Conservation (phyloP, 805 yeast species). For the Ascoidea asiatica region DNA sequence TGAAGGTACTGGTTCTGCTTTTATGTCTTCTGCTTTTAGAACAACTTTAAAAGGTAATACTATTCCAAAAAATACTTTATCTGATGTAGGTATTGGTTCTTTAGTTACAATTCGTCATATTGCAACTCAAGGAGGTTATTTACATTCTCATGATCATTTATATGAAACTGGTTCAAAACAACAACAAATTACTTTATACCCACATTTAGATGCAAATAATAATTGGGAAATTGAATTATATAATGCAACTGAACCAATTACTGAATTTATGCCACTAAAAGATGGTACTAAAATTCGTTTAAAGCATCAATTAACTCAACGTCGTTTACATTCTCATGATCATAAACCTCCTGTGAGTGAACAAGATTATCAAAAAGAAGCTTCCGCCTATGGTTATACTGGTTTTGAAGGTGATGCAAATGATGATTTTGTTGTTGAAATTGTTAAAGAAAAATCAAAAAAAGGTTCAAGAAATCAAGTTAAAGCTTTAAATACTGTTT, state of each 20-base stretch:
- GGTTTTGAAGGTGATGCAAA: slow-evolving; percentile 75
- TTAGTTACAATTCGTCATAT: slow-evolving; percentile 52
- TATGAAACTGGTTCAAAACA: slow-evolving; percentile 75
- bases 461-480: slow-evolving; percentile 42
- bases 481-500: slow-evolving; percentile 54
- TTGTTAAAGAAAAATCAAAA: slow-evolving; percentile 38
- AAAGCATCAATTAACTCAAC: slow-evolving; percentile 38
- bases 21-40: slow-evolving; percentile 64
- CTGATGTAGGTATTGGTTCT: slow-evolving; percentile 67
- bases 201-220: slow-evolving; percentile 65
- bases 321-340: slow-evolving; percentile 76
- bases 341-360: slow-evolving; percentile 67
- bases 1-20: slow-evolving; percentile 62
- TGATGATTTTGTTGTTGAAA: slow-evolving; percentile 70
- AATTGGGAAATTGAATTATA: slow-evolving; percentile 60
- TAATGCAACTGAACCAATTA: slow-evolving; percentile 40
- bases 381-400: slow-evolving; percentile 59
- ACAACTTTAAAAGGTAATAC: slow-evolving; percentile 43
- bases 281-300: slow-evolving; percentile 65
- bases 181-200: slow-evolving; percentile 72
- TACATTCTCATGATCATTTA: slow-evolving; percentile 64
- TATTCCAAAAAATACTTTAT: slow-evolving; percentile 43
- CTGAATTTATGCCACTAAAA: slow-evolving; percentile 44
- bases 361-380: slow-evolving; percentile 77
- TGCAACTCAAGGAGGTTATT: slow-evolving; percentile 65